phyloP scores from a whole-genome alignment of 1,284 basidiomycete genomes.

The Moesziomyces antarcticus region DNA sequence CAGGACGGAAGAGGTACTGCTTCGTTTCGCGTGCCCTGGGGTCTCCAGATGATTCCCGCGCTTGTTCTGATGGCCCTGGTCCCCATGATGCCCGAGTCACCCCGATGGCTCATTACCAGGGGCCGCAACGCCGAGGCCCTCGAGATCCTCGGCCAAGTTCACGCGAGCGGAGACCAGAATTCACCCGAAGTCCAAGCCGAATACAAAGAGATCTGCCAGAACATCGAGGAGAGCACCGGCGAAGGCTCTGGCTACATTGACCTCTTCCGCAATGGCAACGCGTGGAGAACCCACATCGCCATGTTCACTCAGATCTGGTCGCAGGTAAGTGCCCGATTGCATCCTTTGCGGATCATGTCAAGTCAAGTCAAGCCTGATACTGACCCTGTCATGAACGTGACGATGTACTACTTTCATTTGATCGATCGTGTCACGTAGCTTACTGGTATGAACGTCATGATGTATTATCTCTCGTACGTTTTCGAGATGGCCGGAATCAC shows the following conservation, averaged over 20 bases:
- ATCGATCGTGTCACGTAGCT: neutral
- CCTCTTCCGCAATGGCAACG: conserved; percentile 34
- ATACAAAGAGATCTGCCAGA: conserved; percentile 27
- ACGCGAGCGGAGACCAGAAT: conserved; percentile 32
- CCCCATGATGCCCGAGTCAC: conserved; percentile 35
- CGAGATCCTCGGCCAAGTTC: conserved; percentile 35
- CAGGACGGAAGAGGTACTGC: conserved; percentile 28
- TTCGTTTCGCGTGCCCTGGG: conserved; percentile 18
- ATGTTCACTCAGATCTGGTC: conserved; percentile 32
- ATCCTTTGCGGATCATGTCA: too few relatives aligned
- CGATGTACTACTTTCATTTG: too few relatives aligned
- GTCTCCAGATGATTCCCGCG: conserved; percentile 24
- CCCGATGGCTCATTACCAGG: conserved; percentile 43
- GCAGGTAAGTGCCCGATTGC: neutral
- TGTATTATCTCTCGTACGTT: conserved; percentile 41
- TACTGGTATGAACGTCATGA: conserved; percentile 38
- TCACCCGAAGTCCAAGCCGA: conserved; percentile 28
- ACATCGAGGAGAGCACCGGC: conserved; percentile 34
- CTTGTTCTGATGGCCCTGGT: conserved; percentile 22
- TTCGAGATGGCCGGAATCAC: conserved; percentile 37
- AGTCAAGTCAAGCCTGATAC: too few relatives aligned
- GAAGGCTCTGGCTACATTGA: conserved; percentile 28
- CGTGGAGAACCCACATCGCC: conserved; percentile 30
- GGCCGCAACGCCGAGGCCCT: conserved; percentile 32
- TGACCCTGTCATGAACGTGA: too few relatives aligned